phyloP scores from a whole-genome alignment of 305 asterid species.

The Fraxinus latifolia region DNA sequence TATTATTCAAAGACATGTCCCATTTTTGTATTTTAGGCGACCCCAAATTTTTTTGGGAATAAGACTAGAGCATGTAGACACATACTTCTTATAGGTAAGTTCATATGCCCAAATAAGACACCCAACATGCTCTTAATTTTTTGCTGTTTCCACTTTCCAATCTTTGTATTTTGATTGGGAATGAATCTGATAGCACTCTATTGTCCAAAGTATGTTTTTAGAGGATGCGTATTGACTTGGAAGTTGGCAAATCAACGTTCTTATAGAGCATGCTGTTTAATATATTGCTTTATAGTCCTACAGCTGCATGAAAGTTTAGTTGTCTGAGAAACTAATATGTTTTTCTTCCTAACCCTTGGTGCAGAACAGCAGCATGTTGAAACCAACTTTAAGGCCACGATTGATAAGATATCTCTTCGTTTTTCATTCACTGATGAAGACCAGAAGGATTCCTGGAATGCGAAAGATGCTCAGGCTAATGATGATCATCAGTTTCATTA shows the following conservation, averaged over 20 bases:
- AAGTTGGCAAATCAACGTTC: not conserved
- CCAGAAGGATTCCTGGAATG: conserved; percentile 36
- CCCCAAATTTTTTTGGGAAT: not conserved
- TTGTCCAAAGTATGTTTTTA: not conserved
- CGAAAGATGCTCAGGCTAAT: conserved; percentile 38
- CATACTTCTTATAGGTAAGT: not conserved
- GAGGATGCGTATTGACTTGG: conserved; percentile 1
- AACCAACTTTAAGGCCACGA: conserved; percentile 68
- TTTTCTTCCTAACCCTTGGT: conserved; percentile 33
- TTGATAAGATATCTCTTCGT: conserved; percentile 57
- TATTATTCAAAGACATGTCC: not conserved
- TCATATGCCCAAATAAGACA: not conserved
- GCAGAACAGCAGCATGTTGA: conserved; percentile 91
- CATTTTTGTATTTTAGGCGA: not conserved
- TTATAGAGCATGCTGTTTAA: not conserved
- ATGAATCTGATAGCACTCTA: not conserved
- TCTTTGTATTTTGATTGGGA: not conserved
- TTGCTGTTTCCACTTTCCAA: not conserved
- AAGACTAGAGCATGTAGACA: not conserved
- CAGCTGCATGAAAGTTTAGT: conserved; percentile 15
- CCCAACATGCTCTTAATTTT: not conserved
- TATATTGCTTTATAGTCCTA: conserved; percentile 1
- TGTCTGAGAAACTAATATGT: conserved; percentile 27
- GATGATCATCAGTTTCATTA: conserved; percentile 39
- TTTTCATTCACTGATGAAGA: conserved; percentile 78